Percentiles rank a stretch among this genome's conserved stretches.
These are phyloP conservation scores for Lactarius hatsudake DNA, from an alignment of 768 basidiomycete species.

Conservation along the genomic window DNA sequence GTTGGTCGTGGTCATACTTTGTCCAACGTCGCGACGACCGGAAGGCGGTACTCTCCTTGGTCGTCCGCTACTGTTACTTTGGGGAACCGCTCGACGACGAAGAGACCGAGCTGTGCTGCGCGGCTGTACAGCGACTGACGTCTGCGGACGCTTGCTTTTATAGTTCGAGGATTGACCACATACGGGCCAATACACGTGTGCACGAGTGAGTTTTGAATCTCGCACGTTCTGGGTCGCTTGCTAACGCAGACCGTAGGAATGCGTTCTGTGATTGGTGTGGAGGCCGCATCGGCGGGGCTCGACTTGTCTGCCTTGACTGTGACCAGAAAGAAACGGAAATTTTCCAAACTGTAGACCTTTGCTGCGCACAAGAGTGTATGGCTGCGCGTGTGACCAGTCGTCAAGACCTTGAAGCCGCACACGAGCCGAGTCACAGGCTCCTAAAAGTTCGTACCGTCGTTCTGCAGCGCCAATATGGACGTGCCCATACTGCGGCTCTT, in stretches of 20 bases:
- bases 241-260: slow-evolving; percentile 17
- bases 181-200: slow-evolving; percentile 25
- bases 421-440: slow-evolving; percentile 34
- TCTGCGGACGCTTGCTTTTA: slow-evolving; percentile 32
- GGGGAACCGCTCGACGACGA: slow-evolving; percentile 26
- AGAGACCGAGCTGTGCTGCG: slow-evolving; percentile 27
- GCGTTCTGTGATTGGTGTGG: slow-evolving; percentile 32
- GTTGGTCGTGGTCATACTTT: slow-evolving; percentile 36
- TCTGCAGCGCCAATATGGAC: slow-evolving; percentile 1
- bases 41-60: slow-evolving; percentile 31
- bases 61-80: slow-evolving; percentile 22
- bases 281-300: slow-evolving; percentile 31
- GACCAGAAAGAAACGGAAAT: slow-evolving; percentile 11
- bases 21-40: slow-evolving; percentile 32
- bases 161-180: slow-evolving; percentile 24
- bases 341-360: slow-evolving; percentile 33
- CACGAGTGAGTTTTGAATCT: slow-evolving; percentile 26
- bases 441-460: slow-evolving; percentile 31
- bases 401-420: slow-evolving; percentile 27
- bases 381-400: slow-evolving; percentile 19
- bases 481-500: background rate
- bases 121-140: slow-evolving; percentile 25
- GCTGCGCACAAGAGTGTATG: slow-evolving; percentile 31
- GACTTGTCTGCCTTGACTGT: slow-evolving; percentile 36
- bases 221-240: background rate